Percentiles rank a stretch among this genome's conserved stretches.
These are phyloP conservation scores for Xylaria telfairii DNA, from an alignment of 495 filamentous ascomycete species.

Conservation along the genomic window DNA sequence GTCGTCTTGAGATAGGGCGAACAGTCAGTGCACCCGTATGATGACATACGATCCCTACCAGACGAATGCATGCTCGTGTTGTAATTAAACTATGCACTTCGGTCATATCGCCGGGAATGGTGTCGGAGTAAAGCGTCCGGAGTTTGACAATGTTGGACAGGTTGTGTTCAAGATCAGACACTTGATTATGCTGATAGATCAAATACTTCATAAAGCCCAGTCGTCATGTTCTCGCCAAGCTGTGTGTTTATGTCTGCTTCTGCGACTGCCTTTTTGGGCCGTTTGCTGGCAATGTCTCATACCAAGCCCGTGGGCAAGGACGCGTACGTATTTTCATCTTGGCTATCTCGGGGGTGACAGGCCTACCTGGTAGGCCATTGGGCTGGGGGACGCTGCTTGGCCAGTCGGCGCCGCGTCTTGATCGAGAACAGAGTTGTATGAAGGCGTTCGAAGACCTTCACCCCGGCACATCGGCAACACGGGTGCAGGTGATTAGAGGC, in stretches of 20 bases:
- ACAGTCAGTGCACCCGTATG: not conserved
- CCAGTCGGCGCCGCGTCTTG: not conserved
- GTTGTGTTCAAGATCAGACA: not conserved
- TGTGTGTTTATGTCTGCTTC: not conserved
- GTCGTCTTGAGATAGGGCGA: not conserved
- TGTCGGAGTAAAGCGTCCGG: not conserved
- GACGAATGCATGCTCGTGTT: not conserved
- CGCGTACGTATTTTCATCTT: not conserved
- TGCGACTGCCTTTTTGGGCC: not conserved
- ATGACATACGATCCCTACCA: not conserved
- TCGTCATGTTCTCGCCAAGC: not conserved
- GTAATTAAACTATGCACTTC: not conserved
- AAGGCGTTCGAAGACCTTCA: not conserved
- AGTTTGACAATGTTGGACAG: not conserved
- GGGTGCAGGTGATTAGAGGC: too few relatives aligned
- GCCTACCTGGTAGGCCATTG: not conserved
- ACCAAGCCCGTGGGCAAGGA: not conserved
- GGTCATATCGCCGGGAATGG: not conserved
- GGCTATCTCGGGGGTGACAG: not conserved
- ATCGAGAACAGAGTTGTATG: conserved; percentile 1
- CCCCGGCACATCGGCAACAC: not conserved
- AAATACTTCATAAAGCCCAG: not conserved
- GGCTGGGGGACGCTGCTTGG: not conserved
- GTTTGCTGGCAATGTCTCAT: conserved; percentile 1
- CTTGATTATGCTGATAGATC: not conserved